Percentiles rank a stretch among this genome's conserved stretches.
These are phyloP conservation scores for Nymphaea colorata DNA, from an alignment of 164 flowering plant species.

Conservation along the genomic window DNA sequence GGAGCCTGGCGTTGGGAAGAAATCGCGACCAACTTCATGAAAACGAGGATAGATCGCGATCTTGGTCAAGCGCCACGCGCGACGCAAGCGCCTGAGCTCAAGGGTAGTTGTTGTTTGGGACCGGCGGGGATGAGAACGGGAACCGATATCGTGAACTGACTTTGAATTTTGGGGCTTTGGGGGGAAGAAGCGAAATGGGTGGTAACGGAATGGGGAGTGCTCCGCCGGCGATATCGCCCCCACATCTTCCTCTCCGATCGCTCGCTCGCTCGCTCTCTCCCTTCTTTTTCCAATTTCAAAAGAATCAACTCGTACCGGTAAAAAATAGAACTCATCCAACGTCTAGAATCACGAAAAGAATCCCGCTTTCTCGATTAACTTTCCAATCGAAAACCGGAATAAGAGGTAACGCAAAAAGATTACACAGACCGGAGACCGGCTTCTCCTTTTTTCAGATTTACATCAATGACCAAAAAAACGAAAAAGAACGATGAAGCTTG, in stretches of 20 bases:
- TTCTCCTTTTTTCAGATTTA: neutral
- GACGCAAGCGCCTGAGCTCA: too few species aligned
- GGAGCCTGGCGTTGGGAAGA: too few species aligned
- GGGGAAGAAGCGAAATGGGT: too few species aligned
- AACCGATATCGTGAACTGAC: neutral
- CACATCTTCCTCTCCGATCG: neutral
- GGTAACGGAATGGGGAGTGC: neutral
- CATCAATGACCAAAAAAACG: neutral
- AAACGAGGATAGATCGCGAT: neutral
- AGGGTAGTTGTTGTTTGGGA: too few species aligned
- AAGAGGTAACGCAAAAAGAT: neutral
- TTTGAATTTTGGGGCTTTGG: too few species aligned
- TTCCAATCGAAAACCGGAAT: neutral
- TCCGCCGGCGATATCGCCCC: neutral
- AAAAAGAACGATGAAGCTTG: neutral
- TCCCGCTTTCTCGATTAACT: neutral
- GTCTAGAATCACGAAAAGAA: neutral
- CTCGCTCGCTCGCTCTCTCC: too few species aligned
- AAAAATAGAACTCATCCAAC: too few species aligned
- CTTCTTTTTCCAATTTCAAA: neutral
- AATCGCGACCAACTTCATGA: neutral
- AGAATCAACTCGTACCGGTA: too few species aligned
- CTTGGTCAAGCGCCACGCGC: neutral
- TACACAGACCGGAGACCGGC: neutral
- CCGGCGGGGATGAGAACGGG: neutral